Conservation (phyloP, 495 filamentous ascomycete species). For the Lophiostoma macrostomum region DNA sequence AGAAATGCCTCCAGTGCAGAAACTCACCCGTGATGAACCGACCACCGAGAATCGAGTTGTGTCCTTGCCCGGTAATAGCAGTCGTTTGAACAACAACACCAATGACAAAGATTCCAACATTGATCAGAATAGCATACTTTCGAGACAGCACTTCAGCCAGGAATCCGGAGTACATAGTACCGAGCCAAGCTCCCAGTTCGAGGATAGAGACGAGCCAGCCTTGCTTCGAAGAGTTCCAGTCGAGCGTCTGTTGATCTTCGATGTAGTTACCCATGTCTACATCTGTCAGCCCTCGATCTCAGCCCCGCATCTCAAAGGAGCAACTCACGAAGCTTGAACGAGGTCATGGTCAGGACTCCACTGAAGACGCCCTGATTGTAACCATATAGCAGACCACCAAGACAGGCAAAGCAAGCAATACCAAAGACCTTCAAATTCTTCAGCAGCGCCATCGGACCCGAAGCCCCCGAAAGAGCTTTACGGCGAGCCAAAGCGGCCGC, state of each 20-base stretch:
- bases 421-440: constrained; percentile 70
- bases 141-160: constrained; percentile 70
- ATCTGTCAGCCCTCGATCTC: constrained; percentile 22
- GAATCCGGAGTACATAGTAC: constrained; percentile 71
- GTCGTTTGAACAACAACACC: constrained; percentile 73
- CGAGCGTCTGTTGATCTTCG: constrained; percentile 45
- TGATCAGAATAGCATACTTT: constrained; percentile 71
- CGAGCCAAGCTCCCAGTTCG: constrained; percentile 79
- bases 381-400: constrained; percentile 58
- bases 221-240: constrained; percentile 51
- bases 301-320: constrained; percentile 1
- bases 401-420: constrained; percentile 71
- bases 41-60: constrained; percentile 64
- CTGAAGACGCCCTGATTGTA: constrained; percentile 71
- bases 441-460: constrained; percentile 61
- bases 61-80: constrained; percentile 52
- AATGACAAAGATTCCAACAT: constrained; percentile 68
- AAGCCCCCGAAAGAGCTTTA: constrained; percentile 59
- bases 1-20: too few relatives aligned
- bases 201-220: constrained; percentile 80
- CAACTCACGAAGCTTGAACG: constrained; percentile 44
- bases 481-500: constrained; percentile 64
- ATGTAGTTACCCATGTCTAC: constrained; percentile 64
- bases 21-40: constrained; percentile 64
- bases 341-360: constrained; percentile 62